Conservation (phyloP, 768 basidiomycete species). For the Tulasnella sp. region DNA sequence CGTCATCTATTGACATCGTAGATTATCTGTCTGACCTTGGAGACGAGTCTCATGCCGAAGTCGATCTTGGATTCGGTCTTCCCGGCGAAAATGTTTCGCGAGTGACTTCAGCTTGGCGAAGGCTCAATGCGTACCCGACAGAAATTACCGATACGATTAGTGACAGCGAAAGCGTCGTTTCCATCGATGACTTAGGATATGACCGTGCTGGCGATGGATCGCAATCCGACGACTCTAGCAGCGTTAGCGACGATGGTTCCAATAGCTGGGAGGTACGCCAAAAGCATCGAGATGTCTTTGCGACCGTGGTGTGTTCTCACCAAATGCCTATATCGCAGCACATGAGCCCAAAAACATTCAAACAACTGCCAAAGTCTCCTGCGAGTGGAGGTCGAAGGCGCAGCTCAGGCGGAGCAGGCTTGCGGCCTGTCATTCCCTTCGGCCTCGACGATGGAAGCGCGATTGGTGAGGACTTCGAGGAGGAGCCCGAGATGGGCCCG, state of each 20-base stretch:
- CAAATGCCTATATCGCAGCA: conserved; percentile 43
- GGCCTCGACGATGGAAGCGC: conserved; percentile 70
- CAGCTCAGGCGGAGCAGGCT: conserved; percentile 71
- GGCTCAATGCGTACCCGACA: conserved; percentile 66
- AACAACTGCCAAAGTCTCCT: conserved; percentile 84
- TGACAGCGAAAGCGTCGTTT: conserved; percentile 87
- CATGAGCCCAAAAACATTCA: conserved; percentile 94
- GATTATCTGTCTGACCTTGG: conserved; percentile 87
- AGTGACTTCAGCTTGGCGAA: conserved; percentile 54
- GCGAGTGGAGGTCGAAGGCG: conserved; percentile 54
- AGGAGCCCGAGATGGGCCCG: conserved; percentile 61
- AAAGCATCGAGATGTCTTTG: neutral
- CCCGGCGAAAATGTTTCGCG: conserved; percentile 16
- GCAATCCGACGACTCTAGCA: conserved; percentile 39
- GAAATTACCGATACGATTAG: conserved; percentile 82
- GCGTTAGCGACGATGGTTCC: conserved; percentile 60
- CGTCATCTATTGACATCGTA: neutral
- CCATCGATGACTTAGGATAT: conserved; percentile 80
- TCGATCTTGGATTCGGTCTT: conserved; percentile 19
- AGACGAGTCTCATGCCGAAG: conserved; percentile 18
- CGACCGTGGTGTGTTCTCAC: neutral
- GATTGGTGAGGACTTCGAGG: conserved; percentile 60
- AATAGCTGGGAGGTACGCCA: conserved; percentile 90
- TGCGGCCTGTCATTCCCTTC: conserved; percentile 71
- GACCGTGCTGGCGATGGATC: conserved; percentile 54